These are phyloP conservation scores for Lyophyllum atratum DNA, from an alignment of 768 basidiomycete genomes.

Conservation along the genomic window DNA sequence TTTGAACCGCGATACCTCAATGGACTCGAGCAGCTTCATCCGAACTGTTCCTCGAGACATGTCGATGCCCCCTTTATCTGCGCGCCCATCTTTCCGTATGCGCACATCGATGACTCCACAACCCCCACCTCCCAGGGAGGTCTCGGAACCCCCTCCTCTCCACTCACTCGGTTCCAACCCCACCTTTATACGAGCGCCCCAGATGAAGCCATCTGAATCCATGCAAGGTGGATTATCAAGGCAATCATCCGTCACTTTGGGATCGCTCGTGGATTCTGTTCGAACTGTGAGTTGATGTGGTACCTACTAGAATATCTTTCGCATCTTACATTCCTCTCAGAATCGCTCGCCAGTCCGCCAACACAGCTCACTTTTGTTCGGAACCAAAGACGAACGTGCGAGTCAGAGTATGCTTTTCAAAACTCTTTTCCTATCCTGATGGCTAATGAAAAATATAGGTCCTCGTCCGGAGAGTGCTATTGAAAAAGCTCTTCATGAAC, in stretches of 20 bases:
- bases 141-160: conserved; percentile 72
- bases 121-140: conserved; percentile 46
- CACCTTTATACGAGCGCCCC: conserved; percentile 67
- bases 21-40: conserved; percentile 32
- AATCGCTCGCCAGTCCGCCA: conserved; percentile 52
- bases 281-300: conserved; percentile 47
- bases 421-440: background rate
- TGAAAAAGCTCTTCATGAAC: conserved; percentile 67
- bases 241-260: conserved; percentile 51
- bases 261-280: conserved; percentile 57
- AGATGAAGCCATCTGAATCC: conserved; percentile 27
- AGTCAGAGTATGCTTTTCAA: conserved; percentile 29
- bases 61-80: conserved; percentile 47
- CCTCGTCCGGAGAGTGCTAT: conserved; percentile 49
- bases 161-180: conserved; percentile 64
- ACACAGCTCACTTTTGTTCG: conserved; percentile 53
- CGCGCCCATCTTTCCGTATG: conserved; percentile 58
- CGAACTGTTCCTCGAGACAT: conserved; percentile 36
- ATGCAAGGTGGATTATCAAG: conserved; percentile 25
- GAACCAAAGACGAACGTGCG: conserved; percentile 32
- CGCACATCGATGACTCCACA: conserved; percentile 74
- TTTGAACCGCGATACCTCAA: conserved; percentile 39
- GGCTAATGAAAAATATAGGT: conserved; percentile 13
- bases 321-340: conserved; percentile 28
- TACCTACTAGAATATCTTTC: background rate